phyloP scores from a whole-genome alignment of 2,329 filamentous ascomycete species.

The Bertia moriformis region DNA sequence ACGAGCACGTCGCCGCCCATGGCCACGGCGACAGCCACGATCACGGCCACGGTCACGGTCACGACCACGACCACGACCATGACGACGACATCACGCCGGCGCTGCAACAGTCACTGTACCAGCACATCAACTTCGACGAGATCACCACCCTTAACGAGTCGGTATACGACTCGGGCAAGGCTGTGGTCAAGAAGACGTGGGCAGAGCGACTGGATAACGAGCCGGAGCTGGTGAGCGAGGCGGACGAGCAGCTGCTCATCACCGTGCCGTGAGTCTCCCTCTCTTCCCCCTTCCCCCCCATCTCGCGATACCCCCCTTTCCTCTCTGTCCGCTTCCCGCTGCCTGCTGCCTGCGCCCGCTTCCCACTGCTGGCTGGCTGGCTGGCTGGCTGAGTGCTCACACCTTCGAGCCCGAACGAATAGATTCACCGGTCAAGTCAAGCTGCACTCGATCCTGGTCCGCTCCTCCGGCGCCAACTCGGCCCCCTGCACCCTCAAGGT shows the following conservation, averaged over 20 bases:
- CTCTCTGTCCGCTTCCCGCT: no score
- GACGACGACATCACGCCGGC: conserved; percentile 84
- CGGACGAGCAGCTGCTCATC: conserved; percentile 88
- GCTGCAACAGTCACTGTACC: conserved; percentile 78
- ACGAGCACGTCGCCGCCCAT: conserved; percentile 17
- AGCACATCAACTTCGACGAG: conserved; percentile 77
- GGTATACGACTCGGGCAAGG: conserved; percentile 49
- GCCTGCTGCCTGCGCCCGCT: no score
- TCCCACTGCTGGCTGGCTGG: no score
- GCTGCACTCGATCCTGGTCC: conserved; percentile 75
- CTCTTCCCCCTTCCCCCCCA: conserved; percentile 2
- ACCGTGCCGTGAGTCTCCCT: conserved; percentile 60
- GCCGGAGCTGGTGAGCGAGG: conserved; percentile 71
- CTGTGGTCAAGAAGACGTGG: conserved; percentile 83
- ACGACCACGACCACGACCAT: conserved; percentile 62
- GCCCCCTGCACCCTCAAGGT: conserved; percentile 76
- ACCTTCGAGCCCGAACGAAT: no score
- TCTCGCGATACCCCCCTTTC: no score
- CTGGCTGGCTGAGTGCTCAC: no score
- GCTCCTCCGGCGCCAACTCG: conserved; percentile 54
- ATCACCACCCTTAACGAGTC: conserved; percentile 78
- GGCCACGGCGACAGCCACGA: conserved; percentile 29
- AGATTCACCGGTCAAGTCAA: conserved; percentile 91
- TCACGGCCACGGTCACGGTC: conserved; percentile 36
- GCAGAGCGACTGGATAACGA: conserved; percentile 55